A percentile compares a stretch with the other conserved stretches of the same genome.
These are phyloP conservation scores for Zizania palustris DNA, from an alignment of 202 grass and related monocot genomes.

Conservation along the genomic window DNA sequence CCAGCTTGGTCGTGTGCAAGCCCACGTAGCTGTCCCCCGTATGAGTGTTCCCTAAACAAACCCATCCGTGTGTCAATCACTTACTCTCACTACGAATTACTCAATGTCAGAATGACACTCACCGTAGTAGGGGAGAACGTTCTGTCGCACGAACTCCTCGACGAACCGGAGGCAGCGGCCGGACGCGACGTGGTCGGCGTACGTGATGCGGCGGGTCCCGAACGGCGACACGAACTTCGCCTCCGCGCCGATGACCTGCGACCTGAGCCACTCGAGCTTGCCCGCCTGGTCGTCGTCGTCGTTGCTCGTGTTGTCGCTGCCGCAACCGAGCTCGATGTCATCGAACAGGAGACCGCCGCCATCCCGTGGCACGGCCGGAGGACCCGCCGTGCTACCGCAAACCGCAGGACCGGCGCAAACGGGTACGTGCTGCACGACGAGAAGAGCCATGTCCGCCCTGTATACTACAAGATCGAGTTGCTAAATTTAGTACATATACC, in stretches of 20 bases:
- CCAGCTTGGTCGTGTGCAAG: constrained; percentile 53
- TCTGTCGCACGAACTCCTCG: constrained; percentile 59
- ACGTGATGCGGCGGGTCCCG: constrained; percentile 55
- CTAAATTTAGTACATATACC: not conserved
- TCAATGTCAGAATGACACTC: not conserved
- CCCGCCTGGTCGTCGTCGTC: not conserved
- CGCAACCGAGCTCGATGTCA: constrained; percentile 12
- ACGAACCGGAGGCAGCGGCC: constrained; percentile 53
- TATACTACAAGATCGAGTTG: not conserved
- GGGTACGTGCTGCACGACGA: constrained; percentile 11
- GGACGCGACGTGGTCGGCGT: constrained; percentile 72
- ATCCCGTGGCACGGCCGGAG: not conserved
- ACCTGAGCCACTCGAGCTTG: constrained; percentile 55
- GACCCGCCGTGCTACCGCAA: too few species aligned
- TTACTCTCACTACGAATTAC: not conserved
- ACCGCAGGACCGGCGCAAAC: not conserved
- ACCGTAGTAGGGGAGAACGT: constrained; percentile 74
- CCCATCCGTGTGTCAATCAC: not conserved
- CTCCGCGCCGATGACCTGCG: constrained; percentile 60
- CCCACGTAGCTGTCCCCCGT: constrained; percentile 72
- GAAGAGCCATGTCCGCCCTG: not conserved
- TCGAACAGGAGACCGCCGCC: constrained; percentile 20
- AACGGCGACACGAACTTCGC: constrained; percentile 62
- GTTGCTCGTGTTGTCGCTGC: not conserved
- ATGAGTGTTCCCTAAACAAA: constrained; percentile 64